Base-by-base conservation (phyloP, 192 early-diverging fungal species). In the Funneliformis geosporum region DNA sequence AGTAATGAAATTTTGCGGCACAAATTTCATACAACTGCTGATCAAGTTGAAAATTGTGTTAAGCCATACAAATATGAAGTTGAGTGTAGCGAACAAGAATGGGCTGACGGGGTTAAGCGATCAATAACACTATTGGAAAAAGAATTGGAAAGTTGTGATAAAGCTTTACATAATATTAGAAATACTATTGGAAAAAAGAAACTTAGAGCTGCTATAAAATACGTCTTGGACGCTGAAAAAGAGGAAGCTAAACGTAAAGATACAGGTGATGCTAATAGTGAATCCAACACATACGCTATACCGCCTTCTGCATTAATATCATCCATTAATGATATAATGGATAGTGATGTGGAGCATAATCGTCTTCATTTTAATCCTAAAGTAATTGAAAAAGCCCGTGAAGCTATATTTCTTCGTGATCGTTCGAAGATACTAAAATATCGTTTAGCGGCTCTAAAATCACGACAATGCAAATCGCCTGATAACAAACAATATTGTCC, bases 61-160 rank as follows among this genome's bases (percentile, higher is more conserved):
- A 99, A 99, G 84, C 98, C 97, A 18, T 97, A 94, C 89, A 99
- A 99, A 87, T 97, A 96, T 79, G 97, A 99, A 85, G 94, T 98
- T 12, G 97, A 99, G 81, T 90, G 93, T 46, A 91, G 93, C 25
- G 94, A 95, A 33, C 87, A 90, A 70, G 98, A 99, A 83, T 99
- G 98, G 98, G 83, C 85, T 23, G 95, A 98, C 75, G 98, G 95
- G 14, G 90, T 92, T 74, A 93, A 93, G 80, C 90, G 95, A 39
- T 88, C 97, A 4, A 86, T 92, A 16, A 80, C 81, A 0, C 81
- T 96, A 73, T 75, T 99, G 4, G 94, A 97, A 76, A 91, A 88
- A 59, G 94, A 96, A 80, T 84, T 99, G n/a, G 85, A 88, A 27
- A 89, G 91, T 83, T 92, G 91, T 61, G 90, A 95, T 65, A 86